A percentile compares a stretch with the other conserved stretches of the same genome.
phyloP scores from a whole-genome alignment of 192 early-diverging fungal genomes.

The Entomortierella parvispora region DNA sequence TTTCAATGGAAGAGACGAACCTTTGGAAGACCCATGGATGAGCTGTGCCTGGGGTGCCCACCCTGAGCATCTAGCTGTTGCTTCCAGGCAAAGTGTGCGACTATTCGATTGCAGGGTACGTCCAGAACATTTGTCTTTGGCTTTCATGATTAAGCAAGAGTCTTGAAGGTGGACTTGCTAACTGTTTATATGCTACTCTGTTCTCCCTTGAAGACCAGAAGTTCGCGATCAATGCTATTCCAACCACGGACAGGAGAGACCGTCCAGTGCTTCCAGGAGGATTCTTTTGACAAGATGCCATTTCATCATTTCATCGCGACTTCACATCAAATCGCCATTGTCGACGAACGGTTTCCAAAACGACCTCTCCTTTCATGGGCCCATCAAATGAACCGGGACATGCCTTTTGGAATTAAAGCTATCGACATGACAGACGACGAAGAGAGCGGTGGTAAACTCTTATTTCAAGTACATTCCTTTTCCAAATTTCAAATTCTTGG shows the following conservation, averaged over 20 bases:
- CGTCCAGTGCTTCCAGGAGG: conserved; percentile 25
- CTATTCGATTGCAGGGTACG: conserved; percentile 32
- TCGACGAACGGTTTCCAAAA: conserved; percentile 38
- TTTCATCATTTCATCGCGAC: conserved; percentile 35
- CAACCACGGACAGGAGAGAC: conserved; percentile 10
- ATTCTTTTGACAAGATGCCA: not conserved
- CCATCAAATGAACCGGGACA: conserved; percentile 16
- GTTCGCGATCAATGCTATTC: conserved; percentile 7
- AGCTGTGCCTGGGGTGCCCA: conserved; percentile 29
- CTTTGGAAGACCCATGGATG: conserved; percentile 17
- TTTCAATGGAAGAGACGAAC: not conserved
- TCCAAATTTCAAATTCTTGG: not conserved
- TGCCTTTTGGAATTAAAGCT: conserved; percentile 28
- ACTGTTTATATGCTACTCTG: not conserved
- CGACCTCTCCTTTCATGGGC: conserved; percentile 22
- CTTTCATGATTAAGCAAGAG: not conserved
- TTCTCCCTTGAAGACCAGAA: not conserved
- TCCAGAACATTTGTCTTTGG: not conserved
- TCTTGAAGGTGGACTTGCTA: too few relatives aligned
- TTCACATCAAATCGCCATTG: conserved; percentile 22
- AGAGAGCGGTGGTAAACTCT: conserved; percentile 5
- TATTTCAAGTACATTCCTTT: too few relatives aligned
- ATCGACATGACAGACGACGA: conserved; percentile 9
- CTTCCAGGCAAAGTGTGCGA: conserved; percentile 12
- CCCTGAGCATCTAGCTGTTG: conserved; percentile 12